Base-by-base conservation (phyloP, 441 rosid genomes). In the Biscutella laevigata region DNA sequence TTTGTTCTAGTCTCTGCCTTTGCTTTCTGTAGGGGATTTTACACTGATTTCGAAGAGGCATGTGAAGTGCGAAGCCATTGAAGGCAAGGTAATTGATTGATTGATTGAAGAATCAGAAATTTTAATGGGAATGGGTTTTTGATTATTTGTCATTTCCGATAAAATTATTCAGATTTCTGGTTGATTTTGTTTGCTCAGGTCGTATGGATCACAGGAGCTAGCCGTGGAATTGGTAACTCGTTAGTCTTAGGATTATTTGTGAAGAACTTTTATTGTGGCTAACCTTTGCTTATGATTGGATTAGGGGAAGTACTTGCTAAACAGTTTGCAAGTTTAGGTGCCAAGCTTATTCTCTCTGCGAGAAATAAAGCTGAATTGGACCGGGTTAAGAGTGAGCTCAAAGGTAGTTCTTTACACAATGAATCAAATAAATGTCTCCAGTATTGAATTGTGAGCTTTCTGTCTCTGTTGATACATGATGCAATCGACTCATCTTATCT, bases 191-290 rank as follows among this genome's bases (percentile, higher is more conserved):
- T 48, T 47, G 30, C 27, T 47, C 40, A 83, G 97, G 95, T 89
- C 20, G 69, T 86, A 19, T 89, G 97, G 97, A 82, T 89, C 41
- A 89, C 97, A 38, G 95, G 97, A 13, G 94, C 95, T 28, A 84
- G 95, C 66, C 88, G 95, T 26, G 97, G 97, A 44, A 89, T 89
- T 27, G 97, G 97, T 86, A 72, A 12, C 30, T 6, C 3, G 7
- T 30, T n/a, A 17, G n/a, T 35, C 25, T 19, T 4, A 16, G 20
- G 22, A 11, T 38, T 4, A 20, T 12, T 4, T 26, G 24, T 16
- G 44, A 16, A 32, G n/a, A 28, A 0, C 9, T 53, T 53, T 25
- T 20, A 1, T 54, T 11, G 36, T 60, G 33, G 3, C 3, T 38
- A 27, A 7, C 65, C 13, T 19, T 13, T 37, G 28, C 48, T 24